Evolutionary conservation across 2,329 filamentous ascomycete genomes (phyloP).

Genomic region (Balansia obtecta): DNA sequence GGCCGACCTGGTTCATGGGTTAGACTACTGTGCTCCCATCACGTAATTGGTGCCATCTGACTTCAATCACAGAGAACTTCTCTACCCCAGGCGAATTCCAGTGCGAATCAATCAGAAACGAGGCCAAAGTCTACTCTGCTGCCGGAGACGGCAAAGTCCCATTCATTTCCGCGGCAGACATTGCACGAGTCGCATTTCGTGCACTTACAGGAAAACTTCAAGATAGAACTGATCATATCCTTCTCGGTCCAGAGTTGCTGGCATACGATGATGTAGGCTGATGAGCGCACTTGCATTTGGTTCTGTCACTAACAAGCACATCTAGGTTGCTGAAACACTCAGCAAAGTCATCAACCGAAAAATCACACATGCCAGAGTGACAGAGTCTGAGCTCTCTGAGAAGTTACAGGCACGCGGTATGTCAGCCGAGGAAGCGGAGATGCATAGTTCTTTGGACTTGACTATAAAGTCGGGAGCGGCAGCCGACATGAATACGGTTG

Average conservation of each 20-base stretch:
- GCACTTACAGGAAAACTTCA: not conserved
- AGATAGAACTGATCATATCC: not conserved
- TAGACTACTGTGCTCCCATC: no score
- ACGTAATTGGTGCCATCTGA: not conserved
- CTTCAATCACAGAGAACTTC: not conserved
- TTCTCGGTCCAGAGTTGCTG: not conserved
- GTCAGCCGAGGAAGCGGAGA: not conserved
- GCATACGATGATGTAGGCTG: not conserved
- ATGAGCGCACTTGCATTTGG: not conserved
- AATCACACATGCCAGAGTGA: not conserved
- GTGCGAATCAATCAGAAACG: not conserved
- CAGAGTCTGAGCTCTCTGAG: not conserved
- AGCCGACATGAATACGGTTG: not conserved
- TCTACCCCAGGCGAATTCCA: not conserved
- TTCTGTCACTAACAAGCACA: not conserved
- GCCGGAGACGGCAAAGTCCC: not conserved
- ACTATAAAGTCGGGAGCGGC: not conserved
- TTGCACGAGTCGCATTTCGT: slow-evolving; percentile 1
- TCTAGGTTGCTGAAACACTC: not conserved
- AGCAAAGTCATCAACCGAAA: not conserved
- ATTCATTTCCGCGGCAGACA: not conserved
- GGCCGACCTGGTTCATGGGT: slow-evolving; percentile 2
- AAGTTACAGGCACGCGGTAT: not conserved
- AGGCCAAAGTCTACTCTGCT: not conserved
- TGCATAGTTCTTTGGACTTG: not conserved